These are phyloP conservation scores for Luzula sylvatica DNA, from an alignment of 176 grass and related monocot species.

Conservation along the genomic window DNA sequence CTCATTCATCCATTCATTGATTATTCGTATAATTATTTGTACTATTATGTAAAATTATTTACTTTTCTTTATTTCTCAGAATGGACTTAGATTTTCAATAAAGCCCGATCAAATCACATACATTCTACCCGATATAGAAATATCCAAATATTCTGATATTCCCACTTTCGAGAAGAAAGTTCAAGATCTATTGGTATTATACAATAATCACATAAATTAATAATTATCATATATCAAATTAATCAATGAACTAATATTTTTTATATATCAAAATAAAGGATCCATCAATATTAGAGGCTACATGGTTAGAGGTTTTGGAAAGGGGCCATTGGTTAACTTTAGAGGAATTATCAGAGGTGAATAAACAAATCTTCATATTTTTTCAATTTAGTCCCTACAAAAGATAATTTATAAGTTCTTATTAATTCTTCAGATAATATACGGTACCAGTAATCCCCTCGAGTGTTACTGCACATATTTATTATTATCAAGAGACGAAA, in stretches of 20 bases:
- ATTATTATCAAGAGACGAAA: conserved; percentile 79
- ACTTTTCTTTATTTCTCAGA: conserved; percentile 42
- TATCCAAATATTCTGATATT: conserved; percentile 63
- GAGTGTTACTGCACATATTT: conserved; percentile 91
- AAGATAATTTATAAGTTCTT: conserved; percentile 5
- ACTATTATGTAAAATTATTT: conserved; percentile 4
- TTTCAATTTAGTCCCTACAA: background rate
- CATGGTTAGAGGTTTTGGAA: conserved; percentile 88
- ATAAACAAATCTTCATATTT: background rate
- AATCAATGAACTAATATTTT: background rate
- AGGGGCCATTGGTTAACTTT: conserved; percentile 73
- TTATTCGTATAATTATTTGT: background rate
- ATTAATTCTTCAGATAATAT: conserved; percentile 58
- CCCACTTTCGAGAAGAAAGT: conserved; percentile 71
- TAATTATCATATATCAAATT: conserved; percentile 9
- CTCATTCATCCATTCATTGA: background rate
- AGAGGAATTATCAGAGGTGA: conserved; percentile 82
- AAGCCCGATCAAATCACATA: conserved; percentile 84
- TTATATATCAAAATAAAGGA: conserved; percentile 38
- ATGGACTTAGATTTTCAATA: conserved; percentile 69
- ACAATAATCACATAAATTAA: background rate
- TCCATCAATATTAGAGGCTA: conserved; percentile 72
- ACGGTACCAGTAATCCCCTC: conserved; percentile 66
- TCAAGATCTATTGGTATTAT: conserved; percentile 58
- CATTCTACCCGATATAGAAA: conserved; percentile 66